Conservation (phyloP, 2,329 filamentous ascomycete species). For the Emydomyces testavorans region DNA sequence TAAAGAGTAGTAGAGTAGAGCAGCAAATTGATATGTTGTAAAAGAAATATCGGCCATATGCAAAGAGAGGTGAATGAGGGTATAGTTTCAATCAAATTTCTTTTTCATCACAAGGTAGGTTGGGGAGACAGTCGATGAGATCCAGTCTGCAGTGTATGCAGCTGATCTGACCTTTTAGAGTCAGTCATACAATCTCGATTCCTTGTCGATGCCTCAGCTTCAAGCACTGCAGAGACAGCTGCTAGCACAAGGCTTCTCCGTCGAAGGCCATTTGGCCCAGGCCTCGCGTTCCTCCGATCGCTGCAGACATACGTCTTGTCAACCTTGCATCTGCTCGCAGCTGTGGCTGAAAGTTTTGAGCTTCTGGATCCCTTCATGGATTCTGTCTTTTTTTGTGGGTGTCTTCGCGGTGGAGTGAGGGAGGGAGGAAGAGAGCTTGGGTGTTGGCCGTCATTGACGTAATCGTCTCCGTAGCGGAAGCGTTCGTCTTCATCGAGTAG, state of each 20-base stretch:
- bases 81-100: neutral
- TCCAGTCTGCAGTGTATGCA: neutral
- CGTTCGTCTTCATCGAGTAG: constrained; percentile 21
- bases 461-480: constrained; percentile 8
- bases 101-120: neutral
- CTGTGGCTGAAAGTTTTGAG: neutral
- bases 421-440: constrained; percentile 16
- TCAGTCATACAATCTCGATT: neutral
- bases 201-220: constrained; percentile 11
- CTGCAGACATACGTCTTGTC: constrained; percentile 12
- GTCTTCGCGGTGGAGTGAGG: constrained; percentile 9
- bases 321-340: constrained; percentile 11
- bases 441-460: constrained; percentile 15
- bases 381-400: constrained; percentile 3
- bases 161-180: neutral
- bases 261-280: constrained; percentile 12
- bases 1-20: no score
- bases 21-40: neutral
- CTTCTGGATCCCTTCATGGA: neutral
- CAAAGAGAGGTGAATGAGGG: neutral
- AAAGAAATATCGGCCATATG: no score
- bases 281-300: neutral
- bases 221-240: constrained; percentile 16
- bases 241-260: constrained; percentile 17
- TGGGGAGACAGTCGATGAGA: neutral